These are phyloP conservation scores for Bacterosira constricta DNA, from an alignment of 108 stramenopile species.

Conservation along the genomic window DNA sequence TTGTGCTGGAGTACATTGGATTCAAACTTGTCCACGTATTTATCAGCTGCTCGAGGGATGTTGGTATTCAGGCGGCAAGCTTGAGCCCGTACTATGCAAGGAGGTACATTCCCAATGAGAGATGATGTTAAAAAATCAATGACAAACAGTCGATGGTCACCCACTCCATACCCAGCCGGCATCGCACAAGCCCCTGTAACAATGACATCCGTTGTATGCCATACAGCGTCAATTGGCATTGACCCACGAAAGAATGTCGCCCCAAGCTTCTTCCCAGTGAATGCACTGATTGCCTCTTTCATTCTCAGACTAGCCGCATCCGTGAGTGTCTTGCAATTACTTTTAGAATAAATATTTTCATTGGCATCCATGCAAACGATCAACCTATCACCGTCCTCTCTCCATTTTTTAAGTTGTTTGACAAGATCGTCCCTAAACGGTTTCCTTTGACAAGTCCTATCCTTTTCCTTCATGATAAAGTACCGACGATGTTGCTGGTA, in stretches of 20 bases:
- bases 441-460: too few relatives aligned
- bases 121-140: neutral
- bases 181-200: neutral
- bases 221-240: constrained; percentile 1
- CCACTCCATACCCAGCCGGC: neutral
- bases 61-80: too few relatives aligned
- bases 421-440: too few relatives aligned
- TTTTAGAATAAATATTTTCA: neutral
- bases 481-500: too few relatives aligned
- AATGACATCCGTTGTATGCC: neutral
- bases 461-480: too few relatives aligned
- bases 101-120: too few relatives aligned
- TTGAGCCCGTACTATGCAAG: too few relatives aligned
- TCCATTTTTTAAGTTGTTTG: too few relatives aligned
- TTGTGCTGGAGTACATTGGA: too few relatives aligned
- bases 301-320: neutral
- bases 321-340: neutral
- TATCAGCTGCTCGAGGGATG: too few relatives aligned
- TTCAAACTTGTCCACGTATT: too few relatives aligned
- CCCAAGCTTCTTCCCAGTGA: neutral
- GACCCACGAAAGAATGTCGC: neutral
- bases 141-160: neutral
- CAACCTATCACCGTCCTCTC: neutral
- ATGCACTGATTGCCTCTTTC: neutral
- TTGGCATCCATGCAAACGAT: neutral